These are phyloP conservation scores for Kwoniella dendrophila DNA, from an alignment of 768 basidiomycete species.

Conservation along the genomic window DNA sequence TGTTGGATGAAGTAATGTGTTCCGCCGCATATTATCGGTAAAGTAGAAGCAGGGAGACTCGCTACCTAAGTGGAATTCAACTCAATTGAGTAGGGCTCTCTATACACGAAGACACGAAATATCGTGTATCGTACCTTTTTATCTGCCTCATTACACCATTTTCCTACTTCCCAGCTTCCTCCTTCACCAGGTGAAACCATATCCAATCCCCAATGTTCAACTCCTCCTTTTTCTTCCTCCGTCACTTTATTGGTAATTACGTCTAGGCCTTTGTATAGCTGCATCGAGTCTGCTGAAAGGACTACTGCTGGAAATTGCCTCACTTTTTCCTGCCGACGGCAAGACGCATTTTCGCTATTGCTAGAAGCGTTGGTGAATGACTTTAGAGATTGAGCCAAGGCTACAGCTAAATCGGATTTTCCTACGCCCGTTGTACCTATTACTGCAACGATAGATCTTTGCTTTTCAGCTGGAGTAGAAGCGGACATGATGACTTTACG, in stretches of 20 bases:
- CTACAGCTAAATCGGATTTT: constrained; percentile 87
- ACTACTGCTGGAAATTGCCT: constrained; percentile 55
- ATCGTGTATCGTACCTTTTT: no score
- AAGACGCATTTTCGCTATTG: neutral
- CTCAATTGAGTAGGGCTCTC: no score
- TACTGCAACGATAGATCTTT: constrained; percentile 67
- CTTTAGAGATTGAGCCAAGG: constrained; percentile 76
- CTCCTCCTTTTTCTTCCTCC: constrained; percentile 69
- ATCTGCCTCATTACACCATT: constrained; percentile 81
- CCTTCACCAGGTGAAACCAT: constrained; percentile 81
- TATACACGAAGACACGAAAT: no score
- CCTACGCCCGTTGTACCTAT: constrained; percentile 94
- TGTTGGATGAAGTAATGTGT: constrained; percentile 98
- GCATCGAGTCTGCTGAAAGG: constrained; percentile 98
- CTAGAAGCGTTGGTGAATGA: constrained; percentile 52
- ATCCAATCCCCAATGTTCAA: constrained; percentile 87
- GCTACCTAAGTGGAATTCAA: constrained; percentile 40
- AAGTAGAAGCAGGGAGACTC: constrained; percentile 54
- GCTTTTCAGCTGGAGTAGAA: neutral
- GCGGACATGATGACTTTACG: constrained; percentile 10
- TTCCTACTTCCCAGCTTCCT: constrained; percentile 54
- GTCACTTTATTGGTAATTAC: constrained; percentile 93
- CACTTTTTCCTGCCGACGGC: neutral
- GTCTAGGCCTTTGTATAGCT: constrained; percentile 88
- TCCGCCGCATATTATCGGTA: constrained; percentile 92